Conservation (phyloP, 1,139 yeast genomes). For the Lodderomyces orthopsilosis region DNA sequence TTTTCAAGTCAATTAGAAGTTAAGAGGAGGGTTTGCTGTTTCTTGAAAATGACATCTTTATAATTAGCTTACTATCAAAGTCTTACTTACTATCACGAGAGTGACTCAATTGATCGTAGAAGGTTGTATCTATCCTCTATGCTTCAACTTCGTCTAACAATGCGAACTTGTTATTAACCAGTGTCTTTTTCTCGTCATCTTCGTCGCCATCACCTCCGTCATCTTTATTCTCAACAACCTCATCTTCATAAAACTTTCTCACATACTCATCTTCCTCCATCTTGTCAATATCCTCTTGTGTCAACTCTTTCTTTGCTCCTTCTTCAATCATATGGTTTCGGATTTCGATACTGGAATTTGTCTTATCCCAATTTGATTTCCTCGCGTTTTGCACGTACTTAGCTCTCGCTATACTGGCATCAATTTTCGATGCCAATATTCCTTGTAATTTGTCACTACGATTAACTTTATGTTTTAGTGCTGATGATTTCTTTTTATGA, state of each 20-base stretch:
- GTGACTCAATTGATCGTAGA: neutral
- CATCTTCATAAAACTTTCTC: constrained; percentile 30
- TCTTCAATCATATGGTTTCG: constrained; percentile 19
- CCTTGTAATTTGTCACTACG: constrained; percentile 55
- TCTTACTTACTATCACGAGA: too few species aligned
- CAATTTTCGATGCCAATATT: constrained; percentile 57
- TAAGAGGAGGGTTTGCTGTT: too few species aligned
- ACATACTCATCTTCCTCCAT: constrained; percentile 40
- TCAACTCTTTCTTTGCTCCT: constrained; percentile 5
- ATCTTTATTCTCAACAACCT: constrained; percentile 23
- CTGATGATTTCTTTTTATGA: constrained; percentile 31
- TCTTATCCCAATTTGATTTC: constrained; percentile 71
- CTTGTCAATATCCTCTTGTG: constrained; percentile 22
- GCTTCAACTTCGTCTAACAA: constrained; percentile 53
- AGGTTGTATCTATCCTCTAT: constrained; percentile 14
- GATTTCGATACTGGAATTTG: constrained; percentile 48
- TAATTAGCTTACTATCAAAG: too few species aligned
- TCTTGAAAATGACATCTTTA: too few species aligned
- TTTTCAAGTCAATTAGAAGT: constrained; percentile 21
- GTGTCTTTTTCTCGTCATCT: constrained; percentile 20
- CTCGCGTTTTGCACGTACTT: constrained; percentile 59
- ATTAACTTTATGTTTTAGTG: constrained; percentile 41
- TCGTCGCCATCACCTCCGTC: constrained; percentile 13
- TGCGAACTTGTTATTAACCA: constrained; percentile 41
- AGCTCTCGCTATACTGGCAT: constrained; percentile 62